These are phyloP conservation scores for Arthromyces matolae DNA, from an alignment of 768 basidiomycete genomes.

Conservation along the genomic window DNA sequence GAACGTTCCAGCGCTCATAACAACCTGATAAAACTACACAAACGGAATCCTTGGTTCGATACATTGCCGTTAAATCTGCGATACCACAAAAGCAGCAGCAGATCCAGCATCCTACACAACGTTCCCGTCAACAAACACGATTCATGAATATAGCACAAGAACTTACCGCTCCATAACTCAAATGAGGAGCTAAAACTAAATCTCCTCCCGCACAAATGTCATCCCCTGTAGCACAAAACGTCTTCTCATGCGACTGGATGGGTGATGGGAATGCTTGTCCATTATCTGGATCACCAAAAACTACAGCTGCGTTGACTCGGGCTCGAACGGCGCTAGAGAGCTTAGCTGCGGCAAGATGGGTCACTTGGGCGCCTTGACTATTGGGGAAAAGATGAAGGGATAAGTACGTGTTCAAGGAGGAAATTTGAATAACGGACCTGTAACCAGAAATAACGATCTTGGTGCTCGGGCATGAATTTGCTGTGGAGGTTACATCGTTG, in stretches of 20 bases:
- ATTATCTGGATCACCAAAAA: constrained; percentile 24
- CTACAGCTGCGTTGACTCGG: constrained; percentile 21
- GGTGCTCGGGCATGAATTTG: constrained; percentile 28
- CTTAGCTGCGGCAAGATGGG: constrained; percentile 32
- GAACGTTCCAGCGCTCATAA: too few species aligned
- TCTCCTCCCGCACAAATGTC: constrained; percentile 19
- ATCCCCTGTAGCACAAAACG: constrained; percentile 21
- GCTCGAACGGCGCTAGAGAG: constrained; percentile 25
- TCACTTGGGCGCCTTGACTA: constrained; percentile 34
- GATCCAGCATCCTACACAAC: constrained; percentile 1
- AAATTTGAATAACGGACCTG: constrained; percentile 19
- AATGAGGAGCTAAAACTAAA: constrained; percentile 18
- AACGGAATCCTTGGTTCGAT: too few species aligned
- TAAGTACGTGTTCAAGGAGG: background rate
- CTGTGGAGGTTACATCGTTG: constrained; percentile 23
- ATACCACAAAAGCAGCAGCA: constrained; percentile 6
- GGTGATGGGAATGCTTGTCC: constrained; percentile 19
- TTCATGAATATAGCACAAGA: background rate
- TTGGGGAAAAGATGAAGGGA: background rate
- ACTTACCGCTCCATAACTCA: constrained; percentile 20
- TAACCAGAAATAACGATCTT: constrained; percentile 33
- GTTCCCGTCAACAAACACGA: background rate
- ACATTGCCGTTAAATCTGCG: constrained; percentile 5
- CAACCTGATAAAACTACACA: too few species aligned
- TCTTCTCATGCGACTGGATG: constrained; percentile 11